Evolutionary conservation across 2,329 filamentous ascomycete genomes (phyloP).

Genomic region (Lasiodiplodia sp.): DNA sequence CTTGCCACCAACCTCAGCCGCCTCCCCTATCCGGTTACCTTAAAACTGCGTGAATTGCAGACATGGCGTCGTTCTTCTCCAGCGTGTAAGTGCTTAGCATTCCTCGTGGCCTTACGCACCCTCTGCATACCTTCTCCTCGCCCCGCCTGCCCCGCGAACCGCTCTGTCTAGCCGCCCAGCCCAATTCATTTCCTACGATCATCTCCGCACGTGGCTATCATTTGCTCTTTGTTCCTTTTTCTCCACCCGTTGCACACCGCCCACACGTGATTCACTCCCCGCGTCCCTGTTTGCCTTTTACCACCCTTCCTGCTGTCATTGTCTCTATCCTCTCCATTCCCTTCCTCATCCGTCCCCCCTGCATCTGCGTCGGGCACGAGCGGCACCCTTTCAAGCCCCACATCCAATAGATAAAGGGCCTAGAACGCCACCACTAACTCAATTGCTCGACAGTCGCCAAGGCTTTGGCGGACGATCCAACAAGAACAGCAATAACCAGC

Average conservation of each 20-base stretch:
- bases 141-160: conserved; percentile 7
- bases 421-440: conserved; percentile 37
- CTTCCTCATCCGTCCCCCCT: conserved; percentile 7
- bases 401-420: conserved; percentile 31
- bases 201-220: conserved; percentile 25
- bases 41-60: conserved; percentile 10
- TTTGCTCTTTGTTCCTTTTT: conserved; percentile 20
- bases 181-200: conserved; percentile 10
- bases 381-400: conserved; percentile 10
- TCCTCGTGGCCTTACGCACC: conserved; percentile 19
- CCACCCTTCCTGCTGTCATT: conserved; percentile 1
- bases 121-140: conserved; percentile 13
- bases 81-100: conserved; percentile 47
- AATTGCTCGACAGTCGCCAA: conserved; percentile 45
- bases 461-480: conserved; percentile 53
- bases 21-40: neutral
- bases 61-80: conserved; percentile 52
- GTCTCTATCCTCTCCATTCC: neutral
- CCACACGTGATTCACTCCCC: conserved; percentile 24
- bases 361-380: conserved; percentile 8
- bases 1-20: conserved; percentile 4
- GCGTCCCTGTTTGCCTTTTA: conserved; percentile 10
- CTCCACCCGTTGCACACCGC: conserved; percentile 26
- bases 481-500: conserved; percentile 49
- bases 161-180: neutral